Base-by-base conservation (phyloP, 2,329 filamentous ascomycete genomes). In the Aspergillus puulaauensis region DNA sequence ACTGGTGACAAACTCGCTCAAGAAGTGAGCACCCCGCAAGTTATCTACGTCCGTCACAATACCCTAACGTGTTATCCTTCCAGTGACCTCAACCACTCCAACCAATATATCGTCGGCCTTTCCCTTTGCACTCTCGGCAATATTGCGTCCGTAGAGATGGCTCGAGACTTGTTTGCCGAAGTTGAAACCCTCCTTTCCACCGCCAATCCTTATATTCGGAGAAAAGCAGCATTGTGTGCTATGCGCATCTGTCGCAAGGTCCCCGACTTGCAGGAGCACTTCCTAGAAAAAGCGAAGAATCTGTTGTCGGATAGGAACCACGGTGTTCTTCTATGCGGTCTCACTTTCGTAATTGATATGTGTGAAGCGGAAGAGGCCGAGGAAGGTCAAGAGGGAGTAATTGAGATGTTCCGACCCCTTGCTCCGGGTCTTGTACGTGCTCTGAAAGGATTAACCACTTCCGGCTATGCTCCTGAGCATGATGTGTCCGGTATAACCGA, bases 181-280 rank as follows among this genome's bases (percentile, higher is more conserved):
- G 90, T 99, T 73, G 96, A 99, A 76, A 90, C 85, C 60, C 86
- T 98, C 49, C 81, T 99, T 63, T 90, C 92, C 43, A 97, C 93
- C 49, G 89, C 92, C 53, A 99, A 99, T 74, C 95, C 95, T n/a
- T 99, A 99, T 73, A 97, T 99, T 72, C 86, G 95, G 67, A 86
- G 95, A 67, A 99, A 99, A 80, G 95, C 95, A 17, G 95, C 95
- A 4, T 83, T 99, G n/a, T 99, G 95, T 77, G 95, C 95, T 51
- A 99, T 99, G 95, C 86, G 93, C 65, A 97, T 99, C 82, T 97
- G 93, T 79, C 89, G 92, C 68, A 99, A 99, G 77, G 95, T 99
- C 11, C 95, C 96, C 6, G 95, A 99, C 74, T 79, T 99, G 54
- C 91, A 96, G 75, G 96, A 99, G 74, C 93, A 99, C 77, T 99